Evolutionary conservation across 176 grass and related monocot genomes (phyloP).

Genomic region (Cenchrus americanus): DNA sequence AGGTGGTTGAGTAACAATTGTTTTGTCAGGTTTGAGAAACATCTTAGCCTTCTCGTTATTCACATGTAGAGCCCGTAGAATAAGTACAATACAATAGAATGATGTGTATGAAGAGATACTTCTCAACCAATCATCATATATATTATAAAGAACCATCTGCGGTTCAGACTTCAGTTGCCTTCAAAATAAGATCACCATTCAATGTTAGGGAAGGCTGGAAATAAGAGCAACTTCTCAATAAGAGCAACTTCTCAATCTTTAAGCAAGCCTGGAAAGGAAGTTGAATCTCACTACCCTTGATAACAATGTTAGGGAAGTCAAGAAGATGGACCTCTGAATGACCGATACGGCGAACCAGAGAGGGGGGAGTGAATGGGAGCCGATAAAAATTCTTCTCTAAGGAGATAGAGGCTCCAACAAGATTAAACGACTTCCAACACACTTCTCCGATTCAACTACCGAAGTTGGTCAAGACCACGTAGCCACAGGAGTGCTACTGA

Average conservation of each 20-base stretch:
- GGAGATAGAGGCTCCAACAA: too few relatives aligned
- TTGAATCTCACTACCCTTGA: slow-evolving; percentile 96
- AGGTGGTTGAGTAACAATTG: slow-evolving; percentile 87
- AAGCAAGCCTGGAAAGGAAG: slow-evolving; percentile 98
- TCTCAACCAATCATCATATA: slow-evolving; percentile 99
- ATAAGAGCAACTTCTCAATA: too few relatives aligned
- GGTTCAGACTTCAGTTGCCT: slow-evolving; percentile 98
- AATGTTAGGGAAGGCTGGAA: too few relatives aligned
- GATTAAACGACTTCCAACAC: too few relatives aligned
- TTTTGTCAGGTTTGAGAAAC: slow-evolving; percentile 97
- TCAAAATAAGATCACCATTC: slow-evolving; percentile 95
- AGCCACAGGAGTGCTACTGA: too few relatives aligned
- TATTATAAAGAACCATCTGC: slow-evolving; percentile 97
- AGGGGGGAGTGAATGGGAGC: too few relatives aligned
- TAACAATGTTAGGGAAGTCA: slow-evolving; percentile 97
- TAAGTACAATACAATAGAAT: slow-evolving; percentile 91
- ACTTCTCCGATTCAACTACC: too few relatives aligned
- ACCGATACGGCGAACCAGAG: too few relatives aligned
- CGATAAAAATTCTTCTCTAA: too few relatives aligned
- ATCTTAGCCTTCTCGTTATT: slow-evolving; percentile 99
- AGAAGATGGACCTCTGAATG: slow-evolving; percentile 99
- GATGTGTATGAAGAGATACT: slow-evolving; percentile 98
- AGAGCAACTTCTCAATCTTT: slow-evolving; percentile 99
- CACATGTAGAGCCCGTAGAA: slow-evolving; percentile 90
- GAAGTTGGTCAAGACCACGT: too few relatives aligned